These are phyloP conservation scores for Colletotrichum aenigma DNA, from an alignment of 2,329 filamentous ascomycete species.

Conservation along the genomic window DNA sequence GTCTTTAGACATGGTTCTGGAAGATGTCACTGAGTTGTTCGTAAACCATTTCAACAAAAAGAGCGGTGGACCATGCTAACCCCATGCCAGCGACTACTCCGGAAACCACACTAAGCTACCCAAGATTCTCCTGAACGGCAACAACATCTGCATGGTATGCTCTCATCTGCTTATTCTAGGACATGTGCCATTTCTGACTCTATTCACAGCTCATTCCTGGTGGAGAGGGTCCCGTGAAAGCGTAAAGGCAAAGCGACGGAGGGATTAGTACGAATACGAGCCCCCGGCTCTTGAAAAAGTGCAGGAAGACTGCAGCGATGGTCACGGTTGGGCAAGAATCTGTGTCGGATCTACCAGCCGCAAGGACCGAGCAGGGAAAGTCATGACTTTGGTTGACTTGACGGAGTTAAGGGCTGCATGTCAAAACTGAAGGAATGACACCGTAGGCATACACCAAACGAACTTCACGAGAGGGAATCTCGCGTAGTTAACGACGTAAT, in stretches of 20 bases:
- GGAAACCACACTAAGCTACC: slow-evolving; percentile 87
- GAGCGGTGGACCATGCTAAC: slow-evolving; percentile 25
- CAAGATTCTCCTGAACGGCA: slow-evolving; percentile 95
- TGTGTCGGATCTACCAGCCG: neutral
- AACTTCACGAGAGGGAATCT: neutral
- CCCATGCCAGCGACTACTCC: slow-evolving; percentile 77
- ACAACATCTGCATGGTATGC: slow-evolving; percentile 98
- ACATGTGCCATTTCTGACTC: neutral
- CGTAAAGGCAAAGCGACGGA: neutral
- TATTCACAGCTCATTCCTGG: slow-evolving; percentile 73
- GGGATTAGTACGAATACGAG: neutral
- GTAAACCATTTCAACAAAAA: slow-evolving; percentile 28
- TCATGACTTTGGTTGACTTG: neutral
- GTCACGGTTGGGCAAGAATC: neutral
- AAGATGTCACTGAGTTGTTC: slow-evolving; percentile 96
- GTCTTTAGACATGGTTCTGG: slow-evolving; percentile 88
- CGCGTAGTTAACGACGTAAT: slow-evolving; percentile 5
- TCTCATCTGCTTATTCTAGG: rapidly evolving
- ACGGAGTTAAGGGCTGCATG: neutral
- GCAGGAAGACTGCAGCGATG: neutral
- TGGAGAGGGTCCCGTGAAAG: slow-evolving; percentile 68
- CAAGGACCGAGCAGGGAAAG: neutral
- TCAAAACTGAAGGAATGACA: neutral
- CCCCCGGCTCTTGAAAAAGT: neutral
- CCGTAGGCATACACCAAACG: neutral